Conservation (phyloP, 441 rosid genomes). For the Adansonia rubrostipa region DNA sequence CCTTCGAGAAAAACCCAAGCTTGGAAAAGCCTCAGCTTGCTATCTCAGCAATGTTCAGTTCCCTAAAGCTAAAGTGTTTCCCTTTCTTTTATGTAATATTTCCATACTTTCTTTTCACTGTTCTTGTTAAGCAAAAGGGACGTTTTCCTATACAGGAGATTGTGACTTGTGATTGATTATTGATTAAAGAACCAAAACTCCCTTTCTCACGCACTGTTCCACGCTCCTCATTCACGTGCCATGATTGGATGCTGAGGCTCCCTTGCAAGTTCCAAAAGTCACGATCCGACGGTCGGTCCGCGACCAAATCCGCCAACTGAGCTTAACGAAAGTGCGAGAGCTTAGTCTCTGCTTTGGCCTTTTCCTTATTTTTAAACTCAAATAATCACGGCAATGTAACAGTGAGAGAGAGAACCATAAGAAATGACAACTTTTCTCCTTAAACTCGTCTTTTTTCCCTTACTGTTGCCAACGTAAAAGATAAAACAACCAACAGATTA, state of each 20-base stretch:
- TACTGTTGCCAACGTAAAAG: not conserved
- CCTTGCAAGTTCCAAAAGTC: no score
- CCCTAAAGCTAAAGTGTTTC: slow-evolving; percentile 29
- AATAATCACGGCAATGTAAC: no score
- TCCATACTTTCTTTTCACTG: not conserved
- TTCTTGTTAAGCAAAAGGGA: slow-evolving; percentile 2
- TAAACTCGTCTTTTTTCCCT: not conserved
- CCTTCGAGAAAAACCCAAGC: not conserved
- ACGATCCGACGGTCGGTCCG: no score
- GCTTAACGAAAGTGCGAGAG: no score
- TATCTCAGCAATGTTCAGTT: slow-evolving; percentile 31
- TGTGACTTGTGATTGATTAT: not conserved
- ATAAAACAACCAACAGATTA: not conserved
- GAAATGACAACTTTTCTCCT: not conserved
- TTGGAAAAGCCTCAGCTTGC: not conserved
- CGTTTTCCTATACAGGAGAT: slow-evolving; percentile 5
- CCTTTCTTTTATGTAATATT: not conserved
- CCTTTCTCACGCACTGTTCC: not conserved
- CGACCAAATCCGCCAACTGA: no score
- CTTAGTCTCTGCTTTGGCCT: not conserved
- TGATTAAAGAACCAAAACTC: slow-evolving; percentile 9
- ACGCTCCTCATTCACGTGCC: slow-evolving; percentile 28
- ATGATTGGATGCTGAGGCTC: slow-evolving; percentile 18
- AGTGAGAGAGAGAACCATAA: not conserved
- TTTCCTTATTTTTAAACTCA: not conserved